Evolutionary conservation across 306 rosid genomes (phyloP).

Genomic region (Dicorynia guianensis): DNA sequence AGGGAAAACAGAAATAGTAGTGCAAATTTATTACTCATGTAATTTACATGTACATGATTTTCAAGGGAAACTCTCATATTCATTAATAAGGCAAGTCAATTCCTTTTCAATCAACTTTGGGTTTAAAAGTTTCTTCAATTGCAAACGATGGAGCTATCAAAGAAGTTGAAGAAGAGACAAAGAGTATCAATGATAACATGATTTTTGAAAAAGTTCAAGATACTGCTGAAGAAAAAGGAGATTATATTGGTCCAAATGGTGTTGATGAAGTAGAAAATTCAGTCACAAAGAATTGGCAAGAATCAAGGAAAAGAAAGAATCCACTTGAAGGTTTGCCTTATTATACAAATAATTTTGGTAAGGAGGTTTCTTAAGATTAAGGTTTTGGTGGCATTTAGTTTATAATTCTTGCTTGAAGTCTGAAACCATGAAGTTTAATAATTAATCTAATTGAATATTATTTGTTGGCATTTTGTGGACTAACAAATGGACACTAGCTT

Average conservation of each 20-base stretch:
- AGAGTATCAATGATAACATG: slow-evolving; percentile 45
- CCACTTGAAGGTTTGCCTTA: slow-evolving; percentile 61
- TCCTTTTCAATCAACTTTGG: slow-evolving; percentile 70
- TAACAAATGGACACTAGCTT: slow-evolving; percentile 11
- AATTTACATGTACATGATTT: slow-evolving; percentile 4
- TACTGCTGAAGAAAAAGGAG: slow-evolving; percentile 45
- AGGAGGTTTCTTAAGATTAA: neutral
- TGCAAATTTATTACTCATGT: slow-evolving; percentile 24
- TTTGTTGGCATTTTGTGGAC: slow-evolving; percentile 15
- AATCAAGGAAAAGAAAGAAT: slow-evolving; percentile 72
- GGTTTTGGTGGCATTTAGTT: neutral
- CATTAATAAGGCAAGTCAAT: slow-evolving; percentile 66
- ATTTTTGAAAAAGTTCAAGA: slow-evolving; percentile 70
- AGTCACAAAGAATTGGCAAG: slow-evolving; percentile 38
- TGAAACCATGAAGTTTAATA: slow-evolving; percentile 3
- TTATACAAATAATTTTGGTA: slow-evolving; percentile 28
- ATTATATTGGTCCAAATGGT: slow-evolving; percentile 38
- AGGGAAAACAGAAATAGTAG: no score
- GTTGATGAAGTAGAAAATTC: slow-evolving; percentile 51
- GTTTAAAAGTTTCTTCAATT: slow-evolving; percentile 41
- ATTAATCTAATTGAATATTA: neutral
- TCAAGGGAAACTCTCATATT: neutral
- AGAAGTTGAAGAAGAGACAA: slow-evolving; percentile 48
- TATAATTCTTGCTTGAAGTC: slow-evolving; percentile 2
- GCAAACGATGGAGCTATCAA: slow-evolving; percentile 38